phyloP scores from a whole-genome alignment of 176 grass and related monocot species.

The Tuctoria greenei region DNA sequence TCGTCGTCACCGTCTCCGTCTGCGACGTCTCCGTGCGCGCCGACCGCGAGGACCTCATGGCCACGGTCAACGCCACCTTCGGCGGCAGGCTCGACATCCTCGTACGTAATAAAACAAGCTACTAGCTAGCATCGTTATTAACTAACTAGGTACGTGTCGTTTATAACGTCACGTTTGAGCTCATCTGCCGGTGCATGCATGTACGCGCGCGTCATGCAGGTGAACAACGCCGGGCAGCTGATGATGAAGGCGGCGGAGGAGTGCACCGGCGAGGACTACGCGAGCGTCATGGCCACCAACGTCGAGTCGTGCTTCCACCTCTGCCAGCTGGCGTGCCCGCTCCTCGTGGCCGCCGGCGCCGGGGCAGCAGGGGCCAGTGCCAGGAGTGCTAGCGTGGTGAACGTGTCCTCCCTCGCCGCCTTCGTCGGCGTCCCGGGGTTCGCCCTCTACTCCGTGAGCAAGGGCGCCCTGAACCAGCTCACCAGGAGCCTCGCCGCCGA shows the following conservation, averaged over 20 bases:
- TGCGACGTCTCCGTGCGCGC: conserved; percentile 25
- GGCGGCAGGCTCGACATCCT: conserved; percentile 21
- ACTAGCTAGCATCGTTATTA: no score
- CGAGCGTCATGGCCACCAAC: conserved; percentile 42
- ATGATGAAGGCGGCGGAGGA: conserved; percentile 18
- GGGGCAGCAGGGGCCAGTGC: neutral
- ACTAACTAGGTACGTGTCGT: no score
- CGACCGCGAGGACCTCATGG: conserved; percentile 15
- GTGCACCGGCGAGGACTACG: conserved; percentile 43
- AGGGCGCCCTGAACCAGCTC: conserved; percentile 48
- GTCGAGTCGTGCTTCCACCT: conserved; percentile 49
- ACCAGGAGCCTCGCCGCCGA: conserved; percentile 49
- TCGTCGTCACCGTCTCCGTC: neutral
- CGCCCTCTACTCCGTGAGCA: conserved; percentile 30
- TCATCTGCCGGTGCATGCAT: no score
- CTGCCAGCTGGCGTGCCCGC: conserved; percentile 35
- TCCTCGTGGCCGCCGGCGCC: conserved; percentile 20
- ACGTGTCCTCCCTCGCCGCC: conserved; percentile 35
- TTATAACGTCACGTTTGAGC: neutral
- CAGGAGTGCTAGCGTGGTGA: conserved; percentile 27
- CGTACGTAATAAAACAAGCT: no score
- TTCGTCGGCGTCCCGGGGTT: neutral
- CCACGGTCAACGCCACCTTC: neutral
- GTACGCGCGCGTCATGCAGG: neutral
- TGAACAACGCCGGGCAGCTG: conserved; percentile 48